Conservation (phyloP, 192 early-diverging fungal genomes). For the Diversispora epigaea region DNA sequence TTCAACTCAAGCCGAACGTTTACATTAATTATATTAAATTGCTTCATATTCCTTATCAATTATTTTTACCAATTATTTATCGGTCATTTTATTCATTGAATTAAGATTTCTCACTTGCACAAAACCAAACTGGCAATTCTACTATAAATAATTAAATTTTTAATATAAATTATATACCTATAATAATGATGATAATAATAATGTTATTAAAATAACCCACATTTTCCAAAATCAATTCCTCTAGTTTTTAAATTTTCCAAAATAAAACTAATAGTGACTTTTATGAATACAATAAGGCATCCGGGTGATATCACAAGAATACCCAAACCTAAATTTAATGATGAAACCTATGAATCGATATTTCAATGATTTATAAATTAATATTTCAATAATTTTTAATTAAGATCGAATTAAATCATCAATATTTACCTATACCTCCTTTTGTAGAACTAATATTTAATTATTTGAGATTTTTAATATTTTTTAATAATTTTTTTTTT, state of each 20-base stretch:
- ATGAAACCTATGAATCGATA: conserved; percentile 18
- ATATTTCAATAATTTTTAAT: not conserved
- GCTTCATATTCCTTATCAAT: too few relatives aligned
- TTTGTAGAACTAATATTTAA: conserved; percentile 23
- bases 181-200: too few relatives aligned
- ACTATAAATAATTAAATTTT: too few relatives aligned
- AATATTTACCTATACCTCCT: conserved; percentile 17
- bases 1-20: conserved; percentile 35
- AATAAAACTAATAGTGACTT: conserved; percentile 37
- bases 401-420: not conserved
- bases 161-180: too few relatives aligned
- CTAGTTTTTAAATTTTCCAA: conserved; percentile 34
- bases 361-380: not conserved
- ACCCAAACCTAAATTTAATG: conserved; percentile 35
- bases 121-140: conserved; percentile 38
- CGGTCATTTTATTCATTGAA: too few relatives aligned
- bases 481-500: not conserved
- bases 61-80: too few relatives aligned
- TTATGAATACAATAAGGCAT: conserved; percentile 33
- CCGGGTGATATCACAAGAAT: conserved; percentile 30
- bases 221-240: conserved; percentile 37
- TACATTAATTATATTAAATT: too few relatives aligned
- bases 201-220: too few relatives aligned
- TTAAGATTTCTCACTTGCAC: conserved; percentile 36
- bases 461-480: not conserved